Evolutionary conservation across 192 early-diverging fungal species (phyloP).

Genomic region (Umbelopsis sp.): DNA sequence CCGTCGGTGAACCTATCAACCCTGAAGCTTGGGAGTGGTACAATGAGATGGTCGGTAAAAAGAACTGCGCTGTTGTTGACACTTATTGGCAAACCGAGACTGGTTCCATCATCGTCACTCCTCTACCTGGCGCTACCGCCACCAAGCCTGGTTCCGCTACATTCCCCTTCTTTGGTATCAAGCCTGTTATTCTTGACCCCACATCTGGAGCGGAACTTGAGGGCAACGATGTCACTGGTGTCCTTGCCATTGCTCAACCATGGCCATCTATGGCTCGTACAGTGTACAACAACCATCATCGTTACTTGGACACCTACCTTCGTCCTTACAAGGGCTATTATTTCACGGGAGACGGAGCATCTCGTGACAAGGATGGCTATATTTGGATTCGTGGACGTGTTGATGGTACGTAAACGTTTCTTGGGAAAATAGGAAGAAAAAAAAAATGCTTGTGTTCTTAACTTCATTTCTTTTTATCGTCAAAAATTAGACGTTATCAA

Average conservation of each 20-base stretch:
- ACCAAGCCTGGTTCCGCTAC: conserved; percentile 97
- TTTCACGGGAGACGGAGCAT: conserved; percentile 95
- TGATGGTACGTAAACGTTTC: conserved; percentile 34
- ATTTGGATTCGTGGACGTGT: conserved; percentile 94
- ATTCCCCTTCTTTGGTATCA: conserved; percentile 96
- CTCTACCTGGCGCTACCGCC: conserved; percentile 83
- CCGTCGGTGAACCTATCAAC: conserved; percentile 98
- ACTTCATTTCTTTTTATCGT: not conserved
- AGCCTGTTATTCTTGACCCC: conserved; percentile 83
- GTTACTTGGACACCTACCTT: conserved; percentile 93
- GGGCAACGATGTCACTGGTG: conserved; percentile 86
- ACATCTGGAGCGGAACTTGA: conserved; percentile 79
- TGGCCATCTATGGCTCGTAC: conserved; percentile 95
- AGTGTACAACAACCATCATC: conserved; percentile 88
- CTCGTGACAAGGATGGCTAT: conserved; percentile 91
- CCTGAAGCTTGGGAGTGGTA: conserved; percentile 99
- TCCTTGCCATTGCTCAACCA: conserved; percentile 81
- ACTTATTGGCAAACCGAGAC: conserved; percentile 98
- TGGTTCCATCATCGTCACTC: conserved; percentile 88
- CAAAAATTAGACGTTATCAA: conserved; percentile 89
- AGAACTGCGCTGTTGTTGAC: conserved; percentile 91
- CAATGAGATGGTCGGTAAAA: conserved; percentile 82
- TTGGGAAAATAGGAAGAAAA: no score
- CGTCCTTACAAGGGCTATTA: conserved; percentile 89
- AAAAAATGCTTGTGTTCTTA: not conserved